These are phyloP conservation scores for Cytospora piceicola DNA, from an alignment of 2,329 filamentous ascomycete species.

Conservation along the genomic window DNA sequence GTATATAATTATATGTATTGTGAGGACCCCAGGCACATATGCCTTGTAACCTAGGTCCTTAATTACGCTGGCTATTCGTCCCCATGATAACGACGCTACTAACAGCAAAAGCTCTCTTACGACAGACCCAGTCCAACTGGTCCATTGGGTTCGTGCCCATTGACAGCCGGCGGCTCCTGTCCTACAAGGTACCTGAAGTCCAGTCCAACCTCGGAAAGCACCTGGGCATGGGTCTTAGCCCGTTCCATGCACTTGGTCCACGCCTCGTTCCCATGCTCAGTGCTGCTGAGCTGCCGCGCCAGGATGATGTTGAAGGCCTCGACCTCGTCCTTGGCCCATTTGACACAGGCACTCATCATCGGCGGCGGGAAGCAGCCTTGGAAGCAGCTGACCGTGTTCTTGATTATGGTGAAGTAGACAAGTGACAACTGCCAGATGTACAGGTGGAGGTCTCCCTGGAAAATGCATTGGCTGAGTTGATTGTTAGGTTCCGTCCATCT, in stretches of 20 bases:
- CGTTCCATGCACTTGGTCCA: constrained; percentile 85
- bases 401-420: constrained; percentile 92
- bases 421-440: constrained; percentile 97
- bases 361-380: constrained; percentile 82
- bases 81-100: not conserved
- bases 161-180: constrained; percentile 46
- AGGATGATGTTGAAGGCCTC: constrained; percentile 88
- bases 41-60: not conserved
- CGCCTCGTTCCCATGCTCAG: constrained; percentile 72
- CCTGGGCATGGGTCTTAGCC: constrained; percentile 77
- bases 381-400: constrained; percentile 90
- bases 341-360: constrained; percentile 93
- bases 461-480: constrained; percentile 78
- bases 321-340: constrained; percentile 96
- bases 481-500: constrained; percentile 33
- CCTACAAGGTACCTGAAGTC: constrained; percentile 87
- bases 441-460: constrained; percentile 87
- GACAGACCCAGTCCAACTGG: constrained; percentile 50
- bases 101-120: constrained; percentile 29
- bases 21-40: not conserved
- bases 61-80: not conserved
- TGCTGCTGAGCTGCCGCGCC: constrained; percentile 82
- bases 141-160: constrained; percentile 34
- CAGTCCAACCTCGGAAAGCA: constrained; percentile 82
- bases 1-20: not conserved